Conservation (phyloP, 2,329 filamentous ascomycete genomes). For the Claviceps pazoutovae region DNA sequence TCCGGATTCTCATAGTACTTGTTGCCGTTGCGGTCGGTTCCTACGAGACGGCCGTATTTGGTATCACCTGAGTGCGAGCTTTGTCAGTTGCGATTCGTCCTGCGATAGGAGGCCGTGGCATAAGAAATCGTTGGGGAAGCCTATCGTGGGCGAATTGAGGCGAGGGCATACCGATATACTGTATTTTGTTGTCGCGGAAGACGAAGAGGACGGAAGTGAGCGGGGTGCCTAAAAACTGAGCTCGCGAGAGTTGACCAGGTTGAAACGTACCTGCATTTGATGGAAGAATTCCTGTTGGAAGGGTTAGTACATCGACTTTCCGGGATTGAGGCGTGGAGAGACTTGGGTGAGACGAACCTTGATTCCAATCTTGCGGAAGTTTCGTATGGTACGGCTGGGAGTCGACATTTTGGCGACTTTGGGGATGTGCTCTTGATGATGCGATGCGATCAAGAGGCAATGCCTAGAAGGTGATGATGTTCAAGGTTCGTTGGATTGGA, state of each 20-base stretch:
- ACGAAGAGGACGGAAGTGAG: background rate
- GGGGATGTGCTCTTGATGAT: conserved; percentile 6
- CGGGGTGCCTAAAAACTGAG: conserved; percentile 1
- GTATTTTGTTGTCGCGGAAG: conserved; percentile 7
- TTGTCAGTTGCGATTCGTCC: background rate
- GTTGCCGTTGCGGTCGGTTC: conserved; percentile 82
- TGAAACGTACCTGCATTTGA: conserved; percentile 72
- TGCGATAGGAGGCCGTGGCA: background rate
- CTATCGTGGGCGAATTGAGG: background rate
- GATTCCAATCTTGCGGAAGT: conserved; percentile 74
- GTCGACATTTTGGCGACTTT: conserved; percentile 65
- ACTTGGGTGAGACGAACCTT: conserved; percentile 45
- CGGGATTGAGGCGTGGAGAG: background rate
- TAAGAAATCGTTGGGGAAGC: no score
- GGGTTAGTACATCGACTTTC: conserved; percentile 3
- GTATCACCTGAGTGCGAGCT: conserved; percentile 63
- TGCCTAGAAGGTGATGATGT: conserved; percentile 7
- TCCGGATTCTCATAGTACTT: conserved; percentile 95
- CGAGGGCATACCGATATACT: conserved; percentile 40
- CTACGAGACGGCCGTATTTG: conserved; percentile 79
- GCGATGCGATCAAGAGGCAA: background rate
- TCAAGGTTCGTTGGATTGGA: background rate
- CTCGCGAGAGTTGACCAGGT: conserved; percentile 4
- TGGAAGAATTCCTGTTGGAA: conserved; percentile 63
- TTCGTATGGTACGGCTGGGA: conserved; percentile 69